Percentiles rank a stretch among this genome's conserved stretches.
Conservation (phyloP, 169 alveolate species). For the Eimeria mitis region DNA sequence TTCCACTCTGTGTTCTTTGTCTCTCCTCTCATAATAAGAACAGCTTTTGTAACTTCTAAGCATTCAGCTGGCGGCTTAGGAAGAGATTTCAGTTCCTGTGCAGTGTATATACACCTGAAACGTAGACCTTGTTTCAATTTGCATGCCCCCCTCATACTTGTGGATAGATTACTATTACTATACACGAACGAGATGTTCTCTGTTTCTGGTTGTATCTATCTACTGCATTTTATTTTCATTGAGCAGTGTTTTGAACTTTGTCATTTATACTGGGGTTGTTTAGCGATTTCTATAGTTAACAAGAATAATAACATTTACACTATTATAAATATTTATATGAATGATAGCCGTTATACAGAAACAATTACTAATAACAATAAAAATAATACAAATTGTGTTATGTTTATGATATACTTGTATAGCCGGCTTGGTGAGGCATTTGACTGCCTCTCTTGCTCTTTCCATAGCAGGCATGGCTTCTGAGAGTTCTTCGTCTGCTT, state of each 20-base stretch:
- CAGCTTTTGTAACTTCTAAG: constrained; percentile 94
- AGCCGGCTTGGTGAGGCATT: constrained; percentile 95
- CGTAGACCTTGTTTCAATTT: not conserved
- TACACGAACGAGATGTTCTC: too few species aligned
- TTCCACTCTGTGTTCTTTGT: constrained; percentile 96
- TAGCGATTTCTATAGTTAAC: too few species aligned
- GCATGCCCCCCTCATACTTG: too few species aligned
- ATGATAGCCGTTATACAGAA: too few species aligned
- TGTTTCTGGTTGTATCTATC: too few species aligned
- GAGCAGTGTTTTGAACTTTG: too few species aligned
- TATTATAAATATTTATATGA: too few species aligned
- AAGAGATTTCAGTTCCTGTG: constrained; percentile 96
- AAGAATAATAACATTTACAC: too few species aligned
- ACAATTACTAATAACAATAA: too few species aligned
- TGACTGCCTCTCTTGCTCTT: constrained; percentile 97
- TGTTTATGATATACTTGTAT: constrained; percentile 81
- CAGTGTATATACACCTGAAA: not conserved
- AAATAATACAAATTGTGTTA: not conserved
- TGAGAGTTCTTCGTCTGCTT: constrained; percentile 96
- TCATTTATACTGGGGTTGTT: too few species aligned
- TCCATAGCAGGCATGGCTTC: constrained; percentile 98
- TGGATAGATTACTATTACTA: too few species aligned
- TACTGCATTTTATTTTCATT: too few species aligned
- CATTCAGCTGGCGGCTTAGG: constrained; percentile 97
- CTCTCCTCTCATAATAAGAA: constrained; percentile 95